Evolutionary conservation across 2,329 filamentous ascomycete species (phyloP).

Genomic region (Daldinia sp.): DNA sequence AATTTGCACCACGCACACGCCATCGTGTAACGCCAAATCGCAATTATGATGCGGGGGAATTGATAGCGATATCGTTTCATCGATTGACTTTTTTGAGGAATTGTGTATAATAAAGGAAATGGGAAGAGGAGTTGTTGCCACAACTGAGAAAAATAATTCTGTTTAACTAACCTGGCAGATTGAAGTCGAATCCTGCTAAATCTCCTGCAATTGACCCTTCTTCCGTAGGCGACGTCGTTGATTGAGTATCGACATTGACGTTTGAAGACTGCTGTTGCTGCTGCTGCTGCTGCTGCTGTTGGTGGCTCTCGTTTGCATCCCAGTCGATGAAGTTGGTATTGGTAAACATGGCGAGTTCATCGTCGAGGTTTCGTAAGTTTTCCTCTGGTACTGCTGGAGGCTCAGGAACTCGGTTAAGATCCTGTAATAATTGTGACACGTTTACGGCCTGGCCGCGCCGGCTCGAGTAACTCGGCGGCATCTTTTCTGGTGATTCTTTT

Average conservation of each 20-base stretch:
- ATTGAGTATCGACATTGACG: slow-evolving; percentile 35
- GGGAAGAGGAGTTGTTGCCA: not conserved
- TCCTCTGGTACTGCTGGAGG: slow-evolving; percentile 64
- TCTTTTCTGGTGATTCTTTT: slow-evolving; percentile 15
- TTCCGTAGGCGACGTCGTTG: slow-evolving; percentile 41
- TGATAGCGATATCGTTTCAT: slow-evolving; percentile 5
- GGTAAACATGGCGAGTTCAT: slow-evolving; percentile 80
- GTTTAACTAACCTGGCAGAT: slow-evolving; percentile 42
- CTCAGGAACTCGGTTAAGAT: slow-evolving; percentile 79
- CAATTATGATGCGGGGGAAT: slow-evolving; percentile 33
- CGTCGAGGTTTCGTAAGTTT: slow-evolving; percentile 67
- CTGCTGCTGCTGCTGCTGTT: slow-evolving; percentile 11
- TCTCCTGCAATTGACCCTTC: slow-evolving; percentile 37
- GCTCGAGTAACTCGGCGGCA: slow-evolving; percentile 64
- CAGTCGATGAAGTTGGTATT: slow-evolving; percentile 86
- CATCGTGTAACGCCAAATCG: slow-evolving; percentile 33
- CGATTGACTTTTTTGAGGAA: slow-evolving; percentile 16
- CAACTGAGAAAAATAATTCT: not conserved
- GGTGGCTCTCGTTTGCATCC: slow-evolving; percentile 54
- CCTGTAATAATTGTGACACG: slow-evolving; percentile 87
- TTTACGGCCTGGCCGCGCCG: slow-evolving; percentile 76
- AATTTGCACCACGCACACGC: slow-evolving; percentile 10
- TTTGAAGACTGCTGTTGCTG: slow-evolving; percentile 9
- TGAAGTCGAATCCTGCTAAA: slow-evolving; percentile 44
- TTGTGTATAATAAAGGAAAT: not conserved